A percentile compares a stretch with the other conserved stretches of the same genome.
Conservation (phyloP, 495 filamentous ascomycete genomes). For the Pseudevernia furfuracea region DNA sequence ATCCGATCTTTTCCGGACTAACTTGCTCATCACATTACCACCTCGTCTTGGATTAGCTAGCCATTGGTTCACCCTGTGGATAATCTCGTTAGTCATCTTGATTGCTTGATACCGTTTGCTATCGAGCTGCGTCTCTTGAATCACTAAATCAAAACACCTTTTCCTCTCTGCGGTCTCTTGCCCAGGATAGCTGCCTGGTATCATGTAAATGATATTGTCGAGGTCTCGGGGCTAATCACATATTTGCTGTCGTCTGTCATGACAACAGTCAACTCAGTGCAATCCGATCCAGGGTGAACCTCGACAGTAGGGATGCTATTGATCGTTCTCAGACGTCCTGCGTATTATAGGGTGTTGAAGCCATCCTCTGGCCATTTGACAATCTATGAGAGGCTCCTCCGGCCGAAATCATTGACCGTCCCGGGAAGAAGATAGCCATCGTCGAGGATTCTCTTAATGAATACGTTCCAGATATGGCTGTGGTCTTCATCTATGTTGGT, state of each 20-base stretch:
- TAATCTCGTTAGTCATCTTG: constrained; percentile 23
- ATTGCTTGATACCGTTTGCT: constrained; percentile 25
- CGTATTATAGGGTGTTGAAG: constrained; percentile 30
- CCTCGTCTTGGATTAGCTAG: constrained; percentile 16
- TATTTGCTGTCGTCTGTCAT: constrained; percentile 30
- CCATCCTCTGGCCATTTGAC: constrained; percentile 33
- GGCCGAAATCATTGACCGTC: constrained; percentile 25
- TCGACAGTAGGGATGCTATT: constrained; percentile 32
- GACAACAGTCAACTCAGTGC: constrained; percentile 26
- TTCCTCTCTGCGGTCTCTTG: constrained; percentile 24
- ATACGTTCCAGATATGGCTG: constrained; percentile 28
- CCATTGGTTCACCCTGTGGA: constrained; percentile 22
- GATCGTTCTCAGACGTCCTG: constrained; percentile 24
- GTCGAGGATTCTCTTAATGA: constrained; percentile 25
- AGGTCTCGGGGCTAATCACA: constrained; percentile 26
- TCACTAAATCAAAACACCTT: constrained; percentile 24
- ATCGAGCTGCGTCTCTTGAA: constrained; percentile 27
- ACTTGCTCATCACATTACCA: background rate
- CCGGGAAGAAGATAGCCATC: constrained; percentile 31
- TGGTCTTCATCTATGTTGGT: constrained; percentile 19
- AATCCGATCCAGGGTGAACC: constrained; percentile 21
- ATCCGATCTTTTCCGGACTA: constrained; percentile 1
- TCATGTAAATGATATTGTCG: constrained; percentile 29
- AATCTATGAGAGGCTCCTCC: constrained; percentile 28
- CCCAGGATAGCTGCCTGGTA: constrained; percentile 25